These are phyloP conservation scores for Ottelia alismoides DNA, from an alignment of 106 monocot species.

Conservation along the genomic window DNA sequence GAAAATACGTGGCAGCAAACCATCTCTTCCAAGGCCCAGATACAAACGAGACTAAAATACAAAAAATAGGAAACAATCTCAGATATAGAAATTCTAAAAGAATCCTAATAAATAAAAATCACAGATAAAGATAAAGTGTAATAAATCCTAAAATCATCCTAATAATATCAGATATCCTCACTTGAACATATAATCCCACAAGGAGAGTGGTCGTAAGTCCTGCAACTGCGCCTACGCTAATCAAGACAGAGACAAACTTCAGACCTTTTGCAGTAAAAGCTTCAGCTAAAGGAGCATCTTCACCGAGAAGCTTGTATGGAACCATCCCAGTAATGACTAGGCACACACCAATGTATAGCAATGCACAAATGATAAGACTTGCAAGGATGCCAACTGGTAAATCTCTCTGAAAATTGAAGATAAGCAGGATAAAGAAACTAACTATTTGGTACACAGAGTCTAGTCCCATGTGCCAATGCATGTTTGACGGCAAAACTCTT, in stretches of 20 bases:
- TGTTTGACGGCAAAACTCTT: too few relatives aligned
- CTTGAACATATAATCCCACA: conserved; percentile 96
- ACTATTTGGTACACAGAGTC: too few relatives aligned
- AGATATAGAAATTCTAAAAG: too few relatives aligned
- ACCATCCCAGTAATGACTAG: conserved; percentile 98
- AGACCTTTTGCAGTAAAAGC: conserved; percentile 87
- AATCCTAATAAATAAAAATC: too few relatives aligned
- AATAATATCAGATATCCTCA: too few relatives aligned
- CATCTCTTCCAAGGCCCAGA: conserved; percentile 95
- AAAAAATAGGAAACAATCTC: not conserved
- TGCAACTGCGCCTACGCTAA: conserved; percentile 92
- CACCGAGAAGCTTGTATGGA: conserved; percentile 69
- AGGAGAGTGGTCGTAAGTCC: conserved; percentile 93
- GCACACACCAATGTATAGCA: conserved; percentile 77
- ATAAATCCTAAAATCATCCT: too few relatives aligned
- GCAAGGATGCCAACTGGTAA: conserved; percentile 92
- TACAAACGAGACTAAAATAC: conserved; percentile 80
- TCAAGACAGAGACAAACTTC: conserved; percentile 75
- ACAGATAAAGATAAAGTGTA: too few relatives aligned
- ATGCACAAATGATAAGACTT: conserved; percentile 67
- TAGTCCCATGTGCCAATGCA: too few relatives aligned
- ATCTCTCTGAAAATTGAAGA: conserved; percentile 62
- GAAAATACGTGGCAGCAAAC: conserved; percentile 74
- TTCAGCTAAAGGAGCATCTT: conserved; percentile 94
- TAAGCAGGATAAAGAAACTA: not conserved